A percentile compares a stretch with the other conserved stretches of the same genome.
Evolutionary conservation across 1,284 basidiomycete species (phyloP).

Genomic region (Ceratobasidium sp.): DNA sequence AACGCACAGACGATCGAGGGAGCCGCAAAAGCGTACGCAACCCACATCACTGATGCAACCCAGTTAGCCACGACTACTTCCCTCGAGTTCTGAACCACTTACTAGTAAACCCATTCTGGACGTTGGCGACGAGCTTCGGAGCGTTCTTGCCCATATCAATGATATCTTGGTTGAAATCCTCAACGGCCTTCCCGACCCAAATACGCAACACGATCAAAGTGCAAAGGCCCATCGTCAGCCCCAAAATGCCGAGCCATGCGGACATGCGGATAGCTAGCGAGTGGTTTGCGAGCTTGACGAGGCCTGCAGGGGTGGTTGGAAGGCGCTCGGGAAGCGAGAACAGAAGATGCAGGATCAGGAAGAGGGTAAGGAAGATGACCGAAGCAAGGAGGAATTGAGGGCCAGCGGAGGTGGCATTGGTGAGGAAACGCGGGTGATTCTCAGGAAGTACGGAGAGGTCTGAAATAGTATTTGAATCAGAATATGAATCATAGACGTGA

Average conservation of each 20-base stretch:
- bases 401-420: constrained; percentile 69
- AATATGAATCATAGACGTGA: background rate
- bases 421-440: constrained; percentile 67
- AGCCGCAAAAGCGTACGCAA: constrained; percentile 77
- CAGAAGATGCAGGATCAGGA: constrained; percentile 72
- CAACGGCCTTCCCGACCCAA: constrained; percentile 81
- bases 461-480: constrained; percentile 52
- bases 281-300: constrained; percentile 64
- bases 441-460: constrained; percentile 71
- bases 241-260: constrained; percentile 78
- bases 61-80: constrained; percentile 1
- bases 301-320: constrained; percentile 66
- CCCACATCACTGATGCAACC: constrained; percentile 70
- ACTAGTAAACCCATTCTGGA: constrained; percentile 81
- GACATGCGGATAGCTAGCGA: constrained; percentile 68
- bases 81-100: constrained; percentile 52
- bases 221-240: constrained; percentile 79
- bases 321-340: constrained; percentile 74
- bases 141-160: constrained; percentile 62
- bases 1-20: constrained; percentile 75
- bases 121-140: constrained; percentile 69
- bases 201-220: constrained; percentile 77
- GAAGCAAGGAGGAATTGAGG: constrained; percentile 73
- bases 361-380: constrained; percentile 68
- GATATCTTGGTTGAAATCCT: constrained; percentile 77